Base-by-base conservation (phyloP, 208 protist genomes). In the Crithidia thermophila region DNA sequence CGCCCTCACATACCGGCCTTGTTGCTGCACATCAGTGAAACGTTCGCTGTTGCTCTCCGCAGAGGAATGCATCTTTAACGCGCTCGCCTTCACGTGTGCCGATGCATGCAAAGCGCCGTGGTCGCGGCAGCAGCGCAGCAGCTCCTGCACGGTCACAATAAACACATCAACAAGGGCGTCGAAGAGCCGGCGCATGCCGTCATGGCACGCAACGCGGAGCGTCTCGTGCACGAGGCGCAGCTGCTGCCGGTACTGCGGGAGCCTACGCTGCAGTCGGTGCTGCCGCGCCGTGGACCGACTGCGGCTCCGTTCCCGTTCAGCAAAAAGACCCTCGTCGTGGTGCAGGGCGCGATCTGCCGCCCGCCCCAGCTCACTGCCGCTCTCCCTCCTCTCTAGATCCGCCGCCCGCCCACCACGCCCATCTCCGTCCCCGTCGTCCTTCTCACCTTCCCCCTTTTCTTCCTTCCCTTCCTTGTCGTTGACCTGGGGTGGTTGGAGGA, bases 131-230 rank as follows among this genome's bases (percentile, higher is more conserved):
- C 46, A 27, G 43, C 45, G 60, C 31, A 75, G 28, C 28, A 69
- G 31, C 18, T 62, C 61, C 13, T 65, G 37, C 52, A 75, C 69
- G 45, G 61, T 13, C 14, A 16, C 8, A 20, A 75, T 46, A 40
- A 68, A 63, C 5, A 46, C 45, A 20, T 75, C 69, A 33, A 75
- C 52, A 20, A 69, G 13, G 20, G 46, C 10, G 21, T 75, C 61
- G 30, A 75, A 40, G 8, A 75, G 33, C 2, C 27, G 37, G 8
- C 18, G 60, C 69, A 69, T 68, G 45, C 55, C 55, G 7, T 75
- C 69, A 16, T 28, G 9, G 43, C 33, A 40, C 13, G 33, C 20
- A 9, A 52, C 37, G 13, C 23, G 37, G 23, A 74, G 67, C 8
- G 5, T 20, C 20, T 47, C 57, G n/a, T 37, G 67, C 4, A 60